phyloP scores from a whole-genome alignment of 2,329 filamentous ascomycete species.

The Calonectria montana region DNA sequence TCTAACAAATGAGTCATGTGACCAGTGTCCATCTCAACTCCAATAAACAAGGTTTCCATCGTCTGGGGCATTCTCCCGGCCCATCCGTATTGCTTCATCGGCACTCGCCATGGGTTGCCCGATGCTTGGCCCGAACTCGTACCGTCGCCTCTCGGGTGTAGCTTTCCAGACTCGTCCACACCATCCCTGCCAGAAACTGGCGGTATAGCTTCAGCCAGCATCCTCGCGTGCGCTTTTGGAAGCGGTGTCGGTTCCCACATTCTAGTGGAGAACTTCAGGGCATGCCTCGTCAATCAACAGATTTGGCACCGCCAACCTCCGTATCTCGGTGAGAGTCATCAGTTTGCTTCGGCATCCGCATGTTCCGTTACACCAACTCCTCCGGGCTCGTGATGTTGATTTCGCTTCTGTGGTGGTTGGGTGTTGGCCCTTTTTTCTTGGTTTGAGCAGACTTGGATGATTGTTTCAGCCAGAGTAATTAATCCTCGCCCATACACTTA shows the following conservation, averaged over 20 bases:
- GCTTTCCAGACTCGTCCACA: background rate
- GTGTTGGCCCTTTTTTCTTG: background rate
- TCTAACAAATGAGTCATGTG: background rate
- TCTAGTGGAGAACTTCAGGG: background rate
- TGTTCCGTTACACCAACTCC: background rate
- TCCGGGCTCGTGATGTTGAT: background rate
- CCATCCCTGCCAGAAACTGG: background rate
- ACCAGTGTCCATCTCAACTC: background rate
- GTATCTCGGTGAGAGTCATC: background rate
- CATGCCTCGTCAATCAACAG: background rate
- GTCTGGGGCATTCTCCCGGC: background rate
- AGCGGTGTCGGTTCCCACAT: slow-evolving; percentile 6
- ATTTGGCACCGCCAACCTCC: background rate
- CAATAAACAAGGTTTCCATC: slow-evolving; percentile 7
- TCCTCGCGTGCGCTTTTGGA: background rate
- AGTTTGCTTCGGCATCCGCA: background rate
- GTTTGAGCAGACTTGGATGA: background rate
- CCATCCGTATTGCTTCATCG: background rate
- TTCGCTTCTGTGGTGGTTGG: background rate
- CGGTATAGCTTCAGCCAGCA: background rate
- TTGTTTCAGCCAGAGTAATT: background rate
- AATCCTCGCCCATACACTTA: background rate
- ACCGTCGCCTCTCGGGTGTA: background rate
- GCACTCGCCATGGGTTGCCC: background rate
- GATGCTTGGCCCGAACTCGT: background rate